Evolutionary conservation across 2,329 filamentous ascomycete genomes (phyloP), one percentile per base, ranked within the genome.

Genomic region (Akanthomyces muscarius): DNA sequence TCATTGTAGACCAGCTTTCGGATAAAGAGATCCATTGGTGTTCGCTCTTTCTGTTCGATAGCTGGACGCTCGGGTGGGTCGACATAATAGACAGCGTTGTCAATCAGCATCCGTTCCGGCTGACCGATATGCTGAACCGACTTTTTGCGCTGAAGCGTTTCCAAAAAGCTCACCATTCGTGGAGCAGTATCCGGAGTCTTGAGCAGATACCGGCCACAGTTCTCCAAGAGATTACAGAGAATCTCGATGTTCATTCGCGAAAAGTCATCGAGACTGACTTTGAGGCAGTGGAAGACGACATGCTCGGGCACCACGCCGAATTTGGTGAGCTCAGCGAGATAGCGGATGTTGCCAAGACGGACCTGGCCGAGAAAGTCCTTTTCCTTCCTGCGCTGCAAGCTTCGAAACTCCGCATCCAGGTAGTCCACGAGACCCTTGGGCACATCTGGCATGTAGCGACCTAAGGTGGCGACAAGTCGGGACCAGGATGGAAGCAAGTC

Each of bases 211-310:
- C 95, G 87, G 50, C 95, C 95, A 71, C 96, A 99, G 67, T 98
- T 98, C 74, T 99, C 95, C 25, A 99, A 83, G 33, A 99, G 81
- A 71, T 96, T 96, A 71, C 93, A 96, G 66, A 99, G 94, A 69
- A 99, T 97, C 75, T 99, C 96, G 66, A 99, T 97, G 71, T 99
- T 99, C 90, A 97, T 97, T 65, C 94, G 86, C 2, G 95, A 97
- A 72, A 99, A 99, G 71, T 99, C 95, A 70, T 99, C 95, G 33
- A 99, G 79, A 68, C 94, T 96, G 74, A 99, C 94, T 75, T 97
- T 99, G 69, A 99, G 86, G 73, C 95, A 99, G 72, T 99, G 95
- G 72, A 99, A 99, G 61, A 99, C 96, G 67, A 99, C 94, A 75
- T 99, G 95, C 75, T 99, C 95, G 0, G 96, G 95, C 10, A 99